phyloP scores from a whole-genome alignment of 176 grass and related monocot species.

The Stipa capillata region DNA sequence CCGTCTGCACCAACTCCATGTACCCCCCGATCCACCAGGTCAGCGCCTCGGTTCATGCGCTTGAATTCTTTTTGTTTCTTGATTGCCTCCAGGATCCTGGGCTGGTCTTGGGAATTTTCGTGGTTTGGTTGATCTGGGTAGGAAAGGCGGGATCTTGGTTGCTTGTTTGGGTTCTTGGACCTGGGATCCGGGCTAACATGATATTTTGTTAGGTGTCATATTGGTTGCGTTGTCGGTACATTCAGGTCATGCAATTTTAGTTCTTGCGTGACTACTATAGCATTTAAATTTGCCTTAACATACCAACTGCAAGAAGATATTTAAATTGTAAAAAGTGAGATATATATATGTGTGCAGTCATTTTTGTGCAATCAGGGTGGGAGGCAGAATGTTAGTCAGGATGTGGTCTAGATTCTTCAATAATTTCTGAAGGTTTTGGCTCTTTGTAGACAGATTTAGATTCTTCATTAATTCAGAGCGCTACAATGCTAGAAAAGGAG shows the following conservation, averaged over 20 bases:
- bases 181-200: not conserved
- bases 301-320: not conserved
- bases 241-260: not conserved
- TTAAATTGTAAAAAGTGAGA: not conserved
- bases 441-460: not conserved
- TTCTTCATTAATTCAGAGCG: not conserved
- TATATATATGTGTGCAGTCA: not conserved
- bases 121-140: not conserved
- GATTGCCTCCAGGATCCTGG: not conserved
- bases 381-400: not conserved
- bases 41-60: slow-evolving; percentile 33
- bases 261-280: not conserved
- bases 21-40: slow-evolving; percentile 98
- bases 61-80: not conserved
- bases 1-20: slow-evolving; percentile 95
- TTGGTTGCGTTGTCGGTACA: not conserved
- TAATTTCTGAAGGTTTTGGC: not conserved
- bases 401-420: not conserved
- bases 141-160: slow-evolving; percentile 22
- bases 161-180: not conserved
- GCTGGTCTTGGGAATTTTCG: not conserved
- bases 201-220: not conserved
- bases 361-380: not conserved
- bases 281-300: no score
- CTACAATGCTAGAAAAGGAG: not conserved